phyloP scores from a whole-genome alignment of 345 rosid genomes.

The Clausena lansium region DNA sequence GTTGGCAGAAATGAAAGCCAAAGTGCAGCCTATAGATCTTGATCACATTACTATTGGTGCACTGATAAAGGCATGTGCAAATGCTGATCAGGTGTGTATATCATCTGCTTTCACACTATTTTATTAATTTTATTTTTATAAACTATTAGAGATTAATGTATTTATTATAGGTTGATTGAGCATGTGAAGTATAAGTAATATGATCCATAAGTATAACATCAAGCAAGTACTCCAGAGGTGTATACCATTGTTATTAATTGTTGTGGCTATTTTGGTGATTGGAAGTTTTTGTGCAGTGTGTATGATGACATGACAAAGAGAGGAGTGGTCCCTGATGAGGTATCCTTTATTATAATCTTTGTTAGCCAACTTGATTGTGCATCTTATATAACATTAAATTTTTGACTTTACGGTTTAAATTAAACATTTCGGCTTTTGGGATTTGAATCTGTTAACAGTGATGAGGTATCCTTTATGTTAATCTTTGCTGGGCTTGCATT shows the following conservation, averaged over 20 bases:
- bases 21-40: constrained; percentile 88
- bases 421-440: constrained; percentile 6
- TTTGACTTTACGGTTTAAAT: not conserved
- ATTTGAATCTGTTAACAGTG: constrained; percentile 18
- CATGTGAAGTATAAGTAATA: constrained; percentile 73
- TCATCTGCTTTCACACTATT: constrained; percentile 3
- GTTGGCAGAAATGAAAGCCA: constrained; percentile 87
- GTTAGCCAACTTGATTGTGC: not conserved
- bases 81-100: constrained; percentile 75
- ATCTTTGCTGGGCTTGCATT: not conserved
- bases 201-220: constrained; percentile 68
- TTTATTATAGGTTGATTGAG: constrained; percentile 68
- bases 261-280: constrained; percentile 85
- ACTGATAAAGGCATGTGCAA: constrained; percentile 81
- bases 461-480: constrained; percentile 51
- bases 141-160: constrained; percentile 17
- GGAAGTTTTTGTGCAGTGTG: constrained; percentile 69
- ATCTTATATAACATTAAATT: not conserved
- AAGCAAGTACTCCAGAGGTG: constrained; percentile 90
- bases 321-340: constrained; percentile 84
- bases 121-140: not conserved
- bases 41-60: constrained; percentile 92
- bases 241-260: constrained; percentile 81
- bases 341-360: constrained; percentile 22
- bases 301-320: constrained; percentile 75